These are phyloP conservation scores for Russula foetens DNA, from an alignment of 768 basidiomycete genomes.

Conservation along the genomic window DNA sequence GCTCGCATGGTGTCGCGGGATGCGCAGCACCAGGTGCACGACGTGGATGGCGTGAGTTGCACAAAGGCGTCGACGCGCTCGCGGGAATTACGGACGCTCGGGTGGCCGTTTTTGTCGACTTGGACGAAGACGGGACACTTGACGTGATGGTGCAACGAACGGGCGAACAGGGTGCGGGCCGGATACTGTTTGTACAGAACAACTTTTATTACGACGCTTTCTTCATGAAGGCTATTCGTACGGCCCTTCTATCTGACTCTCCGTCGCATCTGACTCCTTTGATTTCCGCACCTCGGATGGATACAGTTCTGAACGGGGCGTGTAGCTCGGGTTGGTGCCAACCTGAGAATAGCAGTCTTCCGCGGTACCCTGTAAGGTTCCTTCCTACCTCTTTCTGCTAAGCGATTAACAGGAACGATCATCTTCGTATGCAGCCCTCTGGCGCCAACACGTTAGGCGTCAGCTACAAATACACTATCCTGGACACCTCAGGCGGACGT, in stretches of 20 bases:
- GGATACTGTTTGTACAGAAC: conserved; percentile 81
- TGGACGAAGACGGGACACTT: conserved; percentile 94
- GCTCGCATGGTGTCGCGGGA: conserved; percentile 38
- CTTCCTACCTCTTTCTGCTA: neutral
- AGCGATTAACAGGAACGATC: too few species aligned
- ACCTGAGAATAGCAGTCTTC: conserved; percentile 42
- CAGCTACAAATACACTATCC: conserved; percentile 93
- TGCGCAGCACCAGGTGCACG: conserved; percentile 47
- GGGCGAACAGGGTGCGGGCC: conserved; percentile 55
- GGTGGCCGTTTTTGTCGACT: conserved; percentile 73
- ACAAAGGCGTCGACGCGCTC: conserved; percentile 53
- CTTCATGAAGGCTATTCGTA: conserved; percentile 94
- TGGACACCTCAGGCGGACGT: conserved; percentile 82
- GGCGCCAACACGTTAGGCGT: conserved; percentile 94
- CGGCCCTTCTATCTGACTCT: conserved; percentile 22
- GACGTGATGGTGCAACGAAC: conserved; percentile 90
- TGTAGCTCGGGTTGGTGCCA: conserved; percentile 80
- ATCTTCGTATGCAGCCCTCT: conserved; percentile 52
- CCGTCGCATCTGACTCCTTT: neutral
- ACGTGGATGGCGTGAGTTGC: conserved; percentile 55
- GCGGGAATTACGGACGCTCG: conserved; percentile 68
- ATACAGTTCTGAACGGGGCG: conserved; percentile 82
- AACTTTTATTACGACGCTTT: conserved; percentile 99
- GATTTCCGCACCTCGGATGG: neutral
- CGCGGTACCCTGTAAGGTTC: conserved; percentile 61